Evolutionary conservation across 305 asterid genomes (phyloP), one percentile per base, ranked within the genome.

Genomic region (Stenogyne calaminthoides): DNA sequence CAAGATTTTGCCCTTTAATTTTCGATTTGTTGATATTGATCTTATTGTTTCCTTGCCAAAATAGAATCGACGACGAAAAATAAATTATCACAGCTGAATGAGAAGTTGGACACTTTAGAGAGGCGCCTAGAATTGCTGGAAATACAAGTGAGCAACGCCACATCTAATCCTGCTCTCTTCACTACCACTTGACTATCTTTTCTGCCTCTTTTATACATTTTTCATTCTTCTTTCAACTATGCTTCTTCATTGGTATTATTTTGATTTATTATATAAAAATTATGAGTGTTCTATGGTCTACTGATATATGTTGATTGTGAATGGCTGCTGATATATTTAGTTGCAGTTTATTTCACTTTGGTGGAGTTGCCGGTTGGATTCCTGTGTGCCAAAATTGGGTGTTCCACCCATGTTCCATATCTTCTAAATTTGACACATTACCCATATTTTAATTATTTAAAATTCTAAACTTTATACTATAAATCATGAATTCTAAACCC

Each of bases 31-130:
- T 40, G 29, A 2, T 40, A n/a, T n/a, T 61, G 32, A 0, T 49
- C 0, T 73, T 18, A n/a, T 32, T 5, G 20, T 65, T 18, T 67
- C 18, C 69, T 64, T 77, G 60, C 64, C 11, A 19, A 55, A 3
- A 55, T 20, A 88, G 74, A 76, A 66, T 78, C 82, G 9, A 79
- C 86, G 3, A 84, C 88, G 46, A 84, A 84, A 75, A 80, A 73
- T 4, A 84, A 82, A 76, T 73, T 84, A 80, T 76, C 86, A 2
- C 82, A 70, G 70, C 64, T 94, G 84, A 94, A 94, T 66, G 98
- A 94, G 87, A 94, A 94, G 89, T 89, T 94, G 18, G 98, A 88
- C 63, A 85, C 91, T 8, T 76, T 94, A 78, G 97, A 90, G 84
- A 89, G 96, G 80, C 92, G 96, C 4, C 82, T 94, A 15, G 96